phyloP scores from a whole-genome alignment of 2,329 filamentous ascomycete genomes.

The Sporothrix schenckii region DNA sequence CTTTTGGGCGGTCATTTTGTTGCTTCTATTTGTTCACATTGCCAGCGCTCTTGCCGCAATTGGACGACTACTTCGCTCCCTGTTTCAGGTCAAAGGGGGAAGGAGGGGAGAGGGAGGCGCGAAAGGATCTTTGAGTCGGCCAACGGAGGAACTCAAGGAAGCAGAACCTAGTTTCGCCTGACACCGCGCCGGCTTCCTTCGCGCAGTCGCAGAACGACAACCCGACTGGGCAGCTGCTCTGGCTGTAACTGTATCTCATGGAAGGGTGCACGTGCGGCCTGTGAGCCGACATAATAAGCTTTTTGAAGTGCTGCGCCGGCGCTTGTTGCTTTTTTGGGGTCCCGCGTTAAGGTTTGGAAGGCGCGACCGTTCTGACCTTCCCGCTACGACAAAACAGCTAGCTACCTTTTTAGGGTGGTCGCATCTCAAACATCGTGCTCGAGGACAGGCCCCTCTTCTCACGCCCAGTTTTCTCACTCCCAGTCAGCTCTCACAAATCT shows the following conservation, averaged over 20 bases:
- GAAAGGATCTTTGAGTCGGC: constrained; percentile 8
- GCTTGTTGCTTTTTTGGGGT: not conserved
- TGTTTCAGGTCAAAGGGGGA: constrained; percentile 13
- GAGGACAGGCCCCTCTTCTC: constrained; percentile 12
- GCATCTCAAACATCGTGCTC: not conserved
- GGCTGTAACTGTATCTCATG: not conserved
- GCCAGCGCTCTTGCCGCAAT: not conserved
- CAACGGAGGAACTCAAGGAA: constrained; percentile 4
- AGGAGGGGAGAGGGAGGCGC: not conserved
- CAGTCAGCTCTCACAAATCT: not conserved
- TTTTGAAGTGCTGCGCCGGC: not conserved
- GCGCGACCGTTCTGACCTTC: not conserved
- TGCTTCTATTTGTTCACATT: not conserved
- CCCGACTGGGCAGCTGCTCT: not conserved
- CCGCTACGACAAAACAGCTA: not conserved
- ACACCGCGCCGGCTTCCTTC: not conserved
- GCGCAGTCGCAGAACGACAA: not conserved
- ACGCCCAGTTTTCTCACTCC: constrained; percentile 7
- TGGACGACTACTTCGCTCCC: not conserved
- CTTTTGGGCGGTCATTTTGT: no score
- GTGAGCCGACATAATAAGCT: not conserved
- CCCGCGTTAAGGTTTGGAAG: constrained; percentile 6
- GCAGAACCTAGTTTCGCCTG: not conserved
- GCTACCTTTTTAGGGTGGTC: not conserved
- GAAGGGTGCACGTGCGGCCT: not conserved